phyloP scores from a whole-genome alignment of 2,329 filamentous ascomycete species.

The Talaromyces sp. region DNA sequence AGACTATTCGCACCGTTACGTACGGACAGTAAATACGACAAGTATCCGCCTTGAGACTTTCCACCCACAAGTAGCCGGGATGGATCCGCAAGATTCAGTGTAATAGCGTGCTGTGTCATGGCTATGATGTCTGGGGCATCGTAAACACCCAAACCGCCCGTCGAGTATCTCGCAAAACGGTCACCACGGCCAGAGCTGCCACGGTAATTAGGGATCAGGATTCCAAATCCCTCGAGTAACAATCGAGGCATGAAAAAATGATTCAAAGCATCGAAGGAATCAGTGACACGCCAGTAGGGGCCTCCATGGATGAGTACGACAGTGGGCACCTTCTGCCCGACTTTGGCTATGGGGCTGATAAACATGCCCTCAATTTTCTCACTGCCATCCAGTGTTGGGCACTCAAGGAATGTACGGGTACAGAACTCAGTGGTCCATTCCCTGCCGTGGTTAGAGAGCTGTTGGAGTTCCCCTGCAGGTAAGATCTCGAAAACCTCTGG shows the following conservation, averaged over 20 bases:
- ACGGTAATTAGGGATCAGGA: slow-evolving; percentile 13
- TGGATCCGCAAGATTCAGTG: slow-evolving; percentile 6
- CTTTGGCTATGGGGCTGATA: background rate
- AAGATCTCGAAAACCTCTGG: slow-evolving; percentile 3
- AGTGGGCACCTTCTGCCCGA: background rate
- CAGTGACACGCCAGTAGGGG: slow-evolving; percentile 11
- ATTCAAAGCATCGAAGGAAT: slow-evolving; percentile 8
- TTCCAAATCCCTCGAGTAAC: slow-evolving; percentile 10
- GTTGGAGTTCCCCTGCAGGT: background rate
- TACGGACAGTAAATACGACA: slow-evolving; percentile 9
- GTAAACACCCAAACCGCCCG: slow-evolving; percentile 9
- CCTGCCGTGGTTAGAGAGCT: slow-evolving; percentile 14
- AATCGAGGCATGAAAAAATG: slow-evolving; percentile 13
- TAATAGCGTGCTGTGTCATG: slow-evolving; percentile 11
- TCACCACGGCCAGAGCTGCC: slow-evolving; percentile 12
- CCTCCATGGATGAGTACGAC: slow-evolving; percentile 11
- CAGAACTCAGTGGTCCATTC: background rate
- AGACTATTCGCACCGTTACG: slow-evolving; percentile 1
- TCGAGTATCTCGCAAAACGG: slow-evolving; percentile 7
- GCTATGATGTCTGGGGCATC: slow-evolving; percentile 13
- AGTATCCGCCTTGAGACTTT: slow-evolving; percentile 8
- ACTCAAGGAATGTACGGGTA: slow-evolving; percentile 6
- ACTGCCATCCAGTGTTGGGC: slow-evolving; percentile 7
- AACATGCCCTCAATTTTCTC: slow-evolving; percentile 16
- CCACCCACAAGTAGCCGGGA: slow-evolving; percentile 6